Evolutionary conservation across 805 yeast genomes (phyloP), one percentile per base, ranked within the genome.

Genomic region (Candida insectalens): DNA sequence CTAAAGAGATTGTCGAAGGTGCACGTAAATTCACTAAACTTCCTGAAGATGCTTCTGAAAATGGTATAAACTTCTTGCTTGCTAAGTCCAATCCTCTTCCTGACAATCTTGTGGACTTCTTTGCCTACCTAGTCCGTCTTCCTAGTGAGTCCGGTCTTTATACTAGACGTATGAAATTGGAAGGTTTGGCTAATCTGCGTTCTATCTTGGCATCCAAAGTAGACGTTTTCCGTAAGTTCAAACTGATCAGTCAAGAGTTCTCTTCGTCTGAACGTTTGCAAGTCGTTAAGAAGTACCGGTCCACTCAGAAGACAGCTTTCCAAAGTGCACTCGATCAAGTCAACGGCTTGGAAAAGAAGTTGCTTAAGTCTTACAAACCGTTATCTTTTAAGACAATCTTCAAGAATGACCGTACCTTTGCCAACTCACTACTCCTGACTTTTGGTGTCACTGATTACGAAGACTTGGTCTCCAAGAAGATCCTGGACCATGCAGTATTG

Each of bases 401-500:
- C 27, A 46, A 45, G 25, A 36, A 60, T 25, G 89, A 81, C 43
- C 54, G 39, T 5, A 36, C 32, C 19, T 55, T 55, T 34, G 43
- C 43, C 16, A 44, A 70, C 40, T 65, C 83, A 3, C 52, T 81
- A 16, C 50, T 74, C 9, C 51, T 74, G 18, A 59, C 72, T 1
- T 67, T 77, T 48, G 88, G 85, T 6, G 64, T 74, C 8, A 53
- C 68, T 3, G 61, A 64, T 15, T 74, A 67, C 44, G 77, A 72
- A 4, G 74, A 71, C 30, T 45, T 81, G 12, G 46, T 66, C 2
- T 61, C 53, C 3, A 60, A 69, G 28, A 61, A 65, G 27, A 62
- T 74, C 30, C 56, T 74, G 37, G 77, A 76, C 36, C 80, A 77
- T 43, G 68, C 70, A 2, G 59, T 82, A 52, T 51, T 77, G 15